These are phyloP conservation scores for Tolypocladium ovalisporum DNA, from an alignment of 2,329 filamentous ascomycete genomes.

Conservation along the genomic window DNA sequence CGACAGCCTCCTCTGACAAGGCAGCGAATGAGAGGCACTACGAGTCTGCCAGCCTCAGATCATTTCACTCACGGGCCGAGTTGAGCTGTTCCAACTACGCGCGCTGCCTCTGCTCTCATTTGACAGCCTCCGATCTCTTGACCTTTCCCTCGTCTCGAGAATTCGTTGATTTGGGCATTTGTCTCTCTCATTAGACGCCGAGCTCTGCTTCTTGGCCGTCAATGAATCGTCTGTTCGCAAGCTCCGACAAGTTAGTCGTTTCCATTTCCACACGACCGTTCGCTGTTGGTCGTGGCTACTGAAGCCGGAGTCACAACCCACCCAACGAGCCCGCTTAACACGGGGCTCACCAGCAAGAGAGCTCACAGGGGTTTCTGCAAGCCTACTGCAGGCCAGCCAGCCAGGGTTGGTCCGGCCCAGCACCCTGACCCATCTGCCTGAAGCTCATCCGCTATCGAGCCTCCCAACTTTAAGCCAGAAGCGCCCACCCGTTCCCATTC, in stretches of 20 bases:
- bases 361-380: slow-evolving; percentile 1
- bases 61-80: background rate
- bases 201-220: background rate
- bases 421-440: slow-evolving; percentile 5
- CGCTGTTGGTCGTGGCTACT: background rate
- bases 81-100: background rate
- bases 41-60: background rate
- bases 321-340: background rate
- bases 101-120: background rate
- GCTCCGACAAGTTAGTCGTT: background rate
- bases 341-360: background rate
- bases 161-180: background rate
- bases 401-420: slow-evolving; percentile 4
- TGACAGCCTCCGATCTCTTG: background rate
- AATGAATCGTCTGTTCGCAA: background rate
- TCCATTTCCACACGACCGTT: background rate
- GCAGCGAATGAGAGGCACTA: background rate
- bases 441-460: slow-evolving; percentile 12
- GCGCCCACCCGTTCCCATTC: slow-evolving; percentile 15
- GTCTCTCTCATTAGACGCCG: background rate
- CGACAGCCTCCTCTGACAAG: background rate
- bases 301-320: background rate
- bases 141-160: background rate
- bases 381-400: slow-evolving; percentile 4
- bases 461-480: slow-evolving; percentile 19